phyloP scores from a whole-genome alignment of 441 rosid genomes.

The Sinapis alba region DNA sequence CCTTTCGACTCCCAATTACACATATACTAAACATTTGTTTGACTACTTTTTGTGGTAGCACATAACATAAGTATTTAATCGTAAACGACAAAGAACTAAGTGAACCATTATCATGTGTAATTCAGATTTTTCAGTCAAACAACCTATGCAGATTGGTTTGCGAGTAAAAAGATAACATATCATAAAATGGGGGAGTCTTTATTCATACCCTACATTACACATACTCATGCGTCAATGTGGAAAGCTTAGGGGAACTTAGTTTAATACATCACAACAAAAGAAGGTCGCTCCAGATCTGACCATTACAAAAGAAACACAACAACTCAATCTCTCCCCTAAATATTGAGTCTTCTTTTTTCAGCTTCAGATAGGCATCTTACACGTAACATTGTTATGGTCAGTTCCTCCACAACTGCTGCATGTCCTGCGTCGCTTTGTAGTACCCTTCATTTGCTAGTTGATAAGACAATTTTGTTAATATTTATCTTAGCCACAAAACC shows the following conservation, averaged over 20 bases:
- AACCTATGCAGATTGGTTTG: no score
- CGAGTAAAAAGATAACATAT: background rate
- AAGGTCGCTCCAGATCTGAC: background rate
- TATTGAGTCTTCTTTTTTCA: background rate
- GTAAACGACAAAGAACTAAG: no score
- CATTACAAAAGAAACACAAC: background rate
- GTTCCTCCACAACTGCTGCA: background rate
- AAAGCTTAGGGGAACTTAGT: background rate
- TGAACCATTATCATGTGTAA: no score
- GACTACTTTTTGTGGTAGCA: no score
- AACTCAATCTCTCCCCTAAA: background rate
- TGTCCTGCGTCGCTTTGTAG: background rate
- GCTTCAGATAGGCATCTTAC: background rate
- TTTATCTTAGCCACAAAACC: no score
- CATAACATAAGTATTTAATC: no score
- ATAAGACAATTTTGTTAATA: no score
- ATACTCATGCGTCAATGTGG: background rate
- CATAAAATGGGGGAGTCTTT: background rate
- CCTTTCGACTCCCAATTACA: no score
- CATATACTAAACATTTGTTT: no score
- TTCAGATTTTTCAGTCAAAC: no score
- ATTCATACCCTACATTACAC: background rate
- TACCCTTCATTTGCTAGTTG: background rate
- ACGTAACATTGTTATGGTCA: background rate
- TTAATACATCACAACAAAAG: background rate